These are phyloP conservation scores for Pyrenochaeta sp. DNA, from an alignment of 2,329 filamentous ascomycete species.

Conservation along the genomic window DNA sequence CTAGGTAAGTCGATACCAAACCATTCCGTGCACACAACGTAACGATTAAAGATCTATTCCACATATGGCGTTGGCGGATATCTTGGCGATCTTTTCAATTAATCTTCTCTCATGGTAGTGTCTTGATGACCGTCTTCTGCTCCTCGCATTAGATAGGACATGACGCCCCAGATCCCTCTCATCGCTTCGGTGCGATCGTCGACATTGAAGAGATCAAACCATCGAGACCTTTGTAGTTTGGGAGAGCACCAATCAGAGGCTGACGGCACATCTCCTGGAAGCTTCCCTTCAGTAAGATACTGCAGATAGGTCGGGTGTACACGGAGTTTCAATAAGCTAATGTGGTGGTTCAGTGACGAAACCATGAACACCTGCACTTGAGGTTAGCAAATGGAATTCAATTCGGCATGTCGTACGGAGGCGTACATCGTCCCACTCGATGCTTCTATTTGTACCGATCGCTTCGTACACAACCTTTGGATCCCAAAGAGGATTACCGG, in stretches of 20 bases:
- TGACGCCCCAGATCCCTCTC: slow-evolving; percentile 65
- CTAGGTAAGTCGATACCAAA: background rate
- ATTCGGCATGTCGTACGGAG: background rate
- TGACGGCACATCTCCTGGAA: slow-evolving; percentile 31
- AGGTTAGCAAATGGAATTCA: slow-evolving; percentile 16
- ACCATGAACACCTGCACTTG: slow-evolving; percentile 65
- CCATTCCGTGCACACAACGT: background rate
- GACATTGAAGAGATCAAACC: slow-evolving; percentile 66
- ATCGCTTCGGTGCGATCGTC: slow-evolving; percentile 65
- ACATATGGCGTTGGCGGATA: background rate
- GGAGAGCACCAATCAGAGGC: slow-evolving; percentile 60
- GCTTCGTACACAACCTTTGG: slow-evolving; percentile 63
- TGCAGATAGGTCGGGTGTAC: slow-evolving; percentile 66
- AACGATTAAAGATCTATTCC: background rate
- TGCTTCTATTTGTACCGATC: slow-evolving; percentile 61
- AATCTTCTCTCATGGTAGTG: slow-evolving; percentile 11
- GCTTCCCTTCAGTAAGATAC: slow-evolving; percentile 58
- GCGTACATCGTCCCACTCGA: slow-evolving; percentile 64
- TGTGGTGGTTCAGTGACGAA: slow-evolving; percentile 69
- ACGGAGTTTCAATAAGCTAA: slow-evolving; percentile 66
- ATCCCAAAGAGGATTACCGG: slow-evolving; percentile 64
- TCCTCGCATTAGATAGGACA: slow-evolving; percentile 60
- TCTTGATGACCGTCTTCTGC: slow-evolving; percentile 10
- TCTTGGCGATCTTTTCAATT: background rate
- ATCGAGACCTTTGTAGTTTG: slow-evolving; percentile 62